Conservation (phyloP, 208 protist species). For the Leishmania amazonensis region DNA sequence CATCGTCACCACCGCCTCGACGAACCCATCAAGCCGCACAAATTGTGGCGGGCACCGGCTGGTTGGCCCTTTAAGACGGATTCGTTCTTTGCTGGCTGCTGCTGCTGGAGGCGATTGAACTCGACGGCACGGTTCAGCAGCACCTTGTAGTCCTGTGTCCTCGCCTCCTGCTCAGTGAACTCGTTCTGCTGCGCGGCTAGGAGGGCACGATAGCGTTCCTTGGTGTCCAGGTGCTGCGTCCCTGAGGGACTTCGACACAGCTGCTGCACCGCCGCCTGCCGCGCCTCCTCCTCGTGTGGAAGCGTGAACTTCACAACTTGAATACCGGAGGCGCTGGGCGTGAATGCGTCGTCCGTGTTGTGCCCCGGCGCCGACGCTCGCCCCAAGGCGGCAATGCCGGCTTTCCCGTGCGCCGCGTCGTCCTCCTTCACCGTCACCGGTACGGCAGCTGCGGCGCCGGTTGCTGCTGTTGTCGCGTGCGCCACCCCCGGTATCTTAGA, state of each 20-base stretch:
- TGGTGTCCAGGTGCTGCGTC: constrained; percentile 57
- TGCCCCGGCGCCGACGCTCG: constrained; percentile 5
- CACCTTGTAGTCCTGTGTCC: constrained; percentile 58
- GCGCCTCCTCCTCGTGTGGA: constrained; percentile 47
- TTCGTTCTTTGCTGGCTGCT: constrained; percentile 10
- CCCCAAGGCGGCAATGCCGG: neutral
- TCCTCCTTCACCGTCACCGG: neutral
- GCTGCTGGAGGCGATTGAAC: constrained; percentile 34
- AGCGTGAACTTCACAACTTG: constrained; percentile 73
- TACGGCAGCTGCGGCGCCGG: neutral
- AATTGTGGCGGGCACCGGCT: neutral
- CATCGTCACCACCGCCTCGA: neutral
- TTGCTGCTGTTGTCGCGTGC: neutral
- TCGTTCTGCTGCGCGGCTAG: constrained; percentile 52
- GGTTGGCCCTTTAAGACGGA: neutral
- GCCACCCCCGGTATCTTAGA: neutral
- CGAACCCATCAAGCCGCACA: neutral
- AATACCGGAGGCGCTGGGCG: constrained; percentile 29
- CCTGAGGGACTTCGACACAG: constrained; percentile 48
- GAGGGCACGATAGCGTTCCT: constrained; percentile 62
- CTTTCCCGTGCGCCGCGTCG: neutral
- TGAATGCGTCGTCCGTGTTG: neutral
- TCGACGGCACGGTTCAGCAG: constrained; percentile 60
- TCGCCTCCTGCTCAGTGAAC: constrained; percentile 37
- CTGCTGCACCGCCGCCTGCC: constrained; percentile 68